These are phyloP conservation scores for Ogataea trehaloabstinens DNA, from an alignment of 805 yeast genomes.

Conservation along the genomic window DNA sequence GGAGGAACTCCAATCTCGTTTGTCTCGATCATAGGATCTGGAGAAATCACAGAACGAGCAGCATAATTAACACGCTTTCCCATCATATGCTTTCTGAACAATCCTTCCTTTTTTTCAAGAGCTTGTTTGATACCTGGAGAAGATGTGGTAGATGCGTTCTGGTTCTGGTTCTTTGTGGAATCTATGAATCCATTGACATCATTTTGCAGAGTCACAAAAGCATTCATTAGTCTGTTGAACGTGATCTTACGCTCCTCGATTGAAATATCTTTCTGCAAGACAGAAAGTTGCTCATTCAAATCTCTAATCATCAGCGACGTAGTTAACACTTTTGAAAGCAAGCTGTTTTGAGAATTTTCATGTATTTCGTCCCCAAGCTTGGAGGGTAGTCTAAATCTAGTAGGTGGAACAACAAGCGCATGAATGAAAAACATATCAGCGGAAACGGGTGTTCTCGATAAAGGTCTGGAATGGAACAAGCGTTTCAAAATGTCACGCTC, in stretches of 20 bases:
- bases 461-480: conserved; percentile 82
- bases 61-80: conserved; percentile 99
- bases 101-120: conserved; percentile 96
- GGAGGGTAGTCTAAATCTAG: conserved; percentile 94
- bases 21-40: conserved; percentile 97
- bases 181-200: conserved; percentile 94
- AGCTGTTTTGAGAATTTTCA: conserved; percentile 90
- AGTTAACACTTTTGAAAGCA: conserved; percentile 73
- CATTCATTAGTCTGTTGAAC: conserved; percentile 90
- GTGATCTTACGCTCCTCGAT: conserved; percentile 71
- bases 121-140: conserved; percentile 97
- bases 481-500: conserved; percentile 69
- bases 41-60: conserved; percentile 98
- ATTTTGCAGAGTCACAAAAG: conserved; percentile 91
- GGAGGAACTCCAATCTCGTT: conserved; percentile 99
- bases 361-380: conserved; percentile 95
- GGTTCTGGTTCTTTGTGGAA: conserved; percentile 81
- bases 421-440: conserved; percentile 91
- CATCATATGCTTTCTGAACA: conserved; percentile 99
- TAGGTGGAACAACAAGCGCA: conserved; percentile 90
- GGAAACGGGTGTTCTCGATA: conserved; percentile 39
- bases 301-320: conserved; percentile 84
- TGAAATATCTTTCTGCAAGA: conserved; percentile 57
- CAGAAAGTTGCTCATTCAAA: conserved; percentile 77
- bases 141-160: conserved; percentile 65